These are phyloP conservation scores for Phlyctochytrium arcticum DNA, from an alignment of 192 early-diverging fungal genomes.

Conservation along the genomic window DNA sequence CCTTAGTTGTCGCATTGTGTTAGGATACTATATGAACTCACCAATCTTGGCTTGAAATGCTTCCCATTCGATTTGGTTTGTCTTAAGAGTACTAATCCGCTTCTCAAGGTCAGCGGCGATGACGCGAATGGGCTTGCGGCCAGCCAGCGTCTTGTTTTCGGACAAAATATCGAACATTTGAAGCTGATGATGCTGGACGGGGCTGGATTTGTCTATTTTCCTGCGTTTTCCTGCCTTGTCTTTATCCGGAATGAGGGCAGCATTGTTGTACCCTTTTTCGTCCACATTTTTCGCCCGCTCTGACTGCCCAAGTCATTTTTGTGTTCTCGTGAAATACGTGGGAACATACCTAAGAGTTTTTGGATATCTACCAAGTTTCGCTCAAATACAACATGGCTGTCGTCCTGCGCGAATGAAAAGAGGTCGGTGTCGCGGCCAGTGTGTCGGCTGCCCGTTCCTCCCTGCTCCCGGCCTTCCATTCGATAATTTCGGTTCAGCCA, in stretches of 20 bases:
- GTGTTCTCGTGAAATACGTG: neutral
- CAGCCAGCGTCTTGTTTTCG: constrained; percentile 27
- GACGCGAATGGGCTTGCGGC: constrained; percentile 47
- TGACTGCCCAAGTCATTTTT: too few species aligned
- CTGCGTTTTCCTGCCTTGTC: constrained; percentile 16
- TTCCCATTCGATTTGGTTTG: constrained; percentile 53
- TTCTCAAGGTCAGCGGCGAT: constrained; percentile 48
- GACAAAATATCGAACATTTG: constrained; percentile 8
- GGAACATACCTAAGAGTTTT: constrained; percentile 36
- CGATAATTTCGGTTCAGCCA: constrained; percentile 24
- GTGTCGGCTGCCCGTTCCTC: neutral
- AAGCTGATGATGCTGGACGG: constrained; percentile 5
- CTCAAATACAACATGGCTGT: constrained; percentile 31
- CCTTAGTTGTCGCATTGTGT: neutral
- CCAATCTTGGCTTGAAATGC: constrained; percentile 44
- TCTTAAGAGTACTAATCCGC: constrained; percentile 44
- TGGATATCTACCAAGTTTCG: constrained; percentile 40
- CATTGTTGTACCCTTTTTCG: neutral
- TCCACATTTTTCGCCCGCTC: constrained; percentile 20
- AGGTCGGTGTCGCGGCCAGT: neutral
- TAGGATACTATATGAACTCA: constrained; percentile 15
- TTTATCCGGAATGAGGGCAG: neutral
- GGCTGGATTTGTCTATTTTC: constrained; percentile 4
- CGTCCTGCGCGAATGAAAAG: constrained; percentile 12
- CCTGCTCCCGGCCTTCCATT: constrained; percentile 1